Percentiles rank a stretch among this genome's conserved stretches.
Evolutionary conservation across 768 basidiomycete species (phyloP).

Genomic region (Boletellus sp.): DNA sequence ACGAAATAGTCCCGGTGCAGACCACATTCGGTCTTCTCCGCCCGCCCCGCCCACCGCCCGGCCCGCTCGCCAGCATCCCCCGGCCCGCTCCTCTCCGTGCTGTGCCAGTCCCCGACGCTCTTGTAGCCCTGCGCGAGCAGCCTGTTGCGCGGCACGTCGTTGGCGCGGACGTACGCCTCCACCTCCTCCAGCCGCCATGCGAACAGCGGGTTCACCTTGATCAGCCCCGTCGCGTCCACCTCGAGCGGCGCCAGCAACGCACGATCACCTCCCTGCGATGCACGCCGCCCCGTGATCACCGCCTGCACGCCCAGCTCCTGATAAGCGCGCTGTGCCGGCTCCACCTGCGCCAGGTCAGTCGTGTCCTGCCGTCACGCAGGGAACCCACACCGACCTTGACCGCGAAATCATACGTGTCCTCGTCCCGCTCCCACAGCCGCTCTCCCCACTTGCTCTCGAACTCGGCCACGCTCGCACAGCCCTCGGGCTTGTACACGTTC

Average conservation of each 20-base stretch:
- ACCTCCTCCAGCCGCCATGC: conserved; percentile 83
- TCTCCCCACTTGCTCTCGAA: conserved; percentile 81
- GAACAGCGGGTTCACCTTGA: conserved; percentile 94
- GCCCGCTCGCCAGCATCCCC: conserved; percentile 77
- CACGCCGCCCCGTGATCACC: conserved; percentile 92
- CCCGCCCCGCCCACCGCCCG: conserved; percentile 86
- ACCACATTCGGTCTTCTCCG: conserved; percentile 91
- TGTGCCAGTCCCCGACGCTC: conserved; percentile 98
- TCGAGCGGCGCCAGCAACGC: conserved; percentile 81
- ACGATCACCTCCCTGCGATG: conserved; percentile 91
- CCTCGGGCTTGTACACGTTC: conserved; percentile 75
- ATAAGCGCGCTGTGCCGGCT: conserved; percentile 89
- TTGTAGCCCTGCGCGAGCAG: conserved; percentile 89
- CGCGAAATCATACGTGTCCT: conserved; percentile 82
- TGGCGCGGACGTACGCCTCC: conserved; percentile 76
- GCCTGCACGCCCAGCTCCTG: conserved; percentile 70
- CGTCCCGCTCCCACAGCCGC: conserved; percentile 84
- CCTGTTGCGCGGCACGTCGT: conserved; percentile 84
- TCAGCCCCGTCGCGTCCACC: conserved; percentile 81
- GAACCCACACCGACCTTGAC: conserved; percentile 67
- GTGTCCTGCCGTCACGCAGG: neutral
- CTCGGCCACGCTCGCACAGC: conserved; percentile 59
- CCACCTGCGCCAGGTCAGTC: conserved; percentile 55
- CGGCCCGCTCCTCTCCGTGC: conserved; percentile 65
- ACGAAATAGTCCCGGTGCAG: conserved; percentile 88